Conservation (phyloP, 2,329 filamentous ascomycete species). For the Apiospora phragmitis region DNA sequence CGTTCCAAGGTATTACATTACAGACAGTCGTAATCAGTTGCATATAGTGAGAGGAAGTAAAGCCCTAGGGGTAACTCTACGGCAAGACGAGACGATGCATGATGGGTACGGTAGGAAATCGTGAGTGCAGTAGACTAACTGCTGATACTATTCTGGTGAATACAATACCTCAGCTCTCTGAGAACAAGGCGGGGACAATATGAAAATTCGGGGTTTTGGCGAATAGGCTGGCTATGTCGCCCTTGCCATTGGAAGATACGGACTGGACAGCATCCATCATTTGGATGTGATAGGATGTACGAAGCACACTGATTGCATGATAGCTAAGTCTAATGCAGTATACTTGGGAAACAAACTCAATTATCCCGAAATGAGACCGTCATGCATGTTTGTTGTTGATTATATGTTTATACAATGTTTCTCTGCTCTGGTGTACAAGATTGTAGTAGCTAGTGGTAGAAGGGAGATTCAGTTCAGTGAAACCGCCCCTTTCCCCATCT, state of each 20-base stretch:
- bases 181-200: not conserved
- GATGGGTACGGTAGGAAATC: not conserved
- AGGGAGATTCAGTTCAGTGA: constrained; percentile 9
- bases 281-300: not conserved
- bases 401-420: constrained; percentile 9
- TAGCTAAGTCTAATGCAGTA: not conserved
- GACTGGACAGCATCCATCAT: not conserved
- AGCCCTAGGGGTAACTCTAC: not conserved
- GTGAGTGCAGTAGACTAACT: not conserved
- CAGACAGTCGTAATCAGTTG: not conserved
- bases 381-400: not conserved
- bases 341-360: constrained; percentile 13
- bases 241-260: not conserved
- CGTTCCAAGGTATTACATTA: not conserved
- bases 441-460: constrained; percentile 1
- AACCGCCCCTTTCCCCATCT: not conserved
- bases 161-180: not conserved
- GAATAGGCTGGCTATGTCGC: not conserved
- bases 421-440: constrained; percentile 10
- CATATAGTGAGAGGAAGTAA: not conserved
- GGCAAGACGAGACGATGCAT: not conserved
- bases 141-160: not conserved
- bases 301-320: not conserved
- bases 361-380: not conserved
- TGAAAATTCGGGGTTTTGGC: not conserved